phyloP scores from a whole-genome alignment of 1,139 yeast species.

The Tardiomyces digboiensis region DNA sequence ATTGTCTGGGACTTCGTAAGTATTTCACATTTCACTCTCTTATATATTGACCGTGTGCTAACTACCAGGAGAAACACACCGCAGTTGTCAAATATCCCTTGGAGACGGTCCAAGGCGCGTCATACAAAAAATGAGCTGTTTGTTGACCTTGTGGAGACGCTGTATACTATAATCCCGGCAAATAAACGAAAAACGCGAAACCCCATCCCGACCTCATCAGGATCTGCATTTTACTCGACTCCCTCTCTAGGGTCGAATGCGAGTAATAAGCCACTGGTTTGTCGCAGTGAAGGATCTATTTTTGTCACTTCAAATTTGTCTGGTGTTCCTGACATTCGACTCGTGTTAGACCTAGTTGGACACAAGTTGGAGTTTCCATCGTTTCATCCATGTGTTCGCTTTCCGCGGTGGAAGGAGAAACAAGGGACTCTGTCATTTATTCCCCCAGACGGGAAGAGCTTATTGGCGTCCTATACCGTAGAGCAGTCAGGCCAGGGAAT shows the following conservation, averaged over 20 bases:
- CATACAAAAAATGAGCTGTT: slow-evolving; percentile 73
- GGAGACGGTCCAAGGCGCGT: slow-evolving; percentile 61
- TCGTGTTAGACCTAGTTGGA: slow-evolving; percentile 41
- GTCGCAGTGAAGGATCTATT: slow-evolving; percentile 57
- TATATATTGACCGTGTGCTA: slow-evolving; percentile 6
- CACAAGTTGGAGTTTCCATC: slow-evolving; percentile 28
- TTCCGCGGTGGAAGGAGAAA: slow-evolving; percentile 18
- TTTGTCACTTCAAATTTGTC: slow-evolving; percentile 58
- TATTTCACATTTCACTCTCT: slow-evolving; percentile 3
- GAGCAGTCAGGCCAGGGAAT: slow-evolving; percentile 46
- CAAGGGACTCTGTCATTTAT: slow-evolving; percentile 46
- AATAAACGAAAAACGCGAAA: slow-evolving; percentile 5
- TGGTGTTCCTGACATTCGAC: slow-evolving; percentile 64
- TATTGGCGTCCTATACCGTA: slow-evolving; percentile 54
- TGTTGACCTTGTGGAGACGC: slow-evolving; percentile 61
- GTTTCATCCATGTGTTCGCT: slow-evolving; percentile 50
- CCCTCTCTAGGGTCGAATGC: slow-evolving; percentile 3
- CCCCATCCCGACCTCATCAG: not conserved
- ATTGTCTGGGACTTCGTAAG: slow-evolving; percentile 7
- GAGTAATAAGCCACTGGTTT: slow-evolving; percentile 36
- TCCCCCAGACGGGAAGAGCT: slow-evolving; percentile 82
- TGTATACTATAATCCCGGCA: slow-evolving; percentile 36
- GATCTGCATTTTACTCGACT: slow-evolving; percentile 7
- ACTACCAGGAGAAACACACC: not conserved
- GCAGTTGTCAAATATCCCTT: slow-evolving; percentile 37